Percentiles rank a stretch among this genome's conserved stretches.
Conservation (phyloP, 805 yeast species). For the Saturnispora besseyi region DNA sequence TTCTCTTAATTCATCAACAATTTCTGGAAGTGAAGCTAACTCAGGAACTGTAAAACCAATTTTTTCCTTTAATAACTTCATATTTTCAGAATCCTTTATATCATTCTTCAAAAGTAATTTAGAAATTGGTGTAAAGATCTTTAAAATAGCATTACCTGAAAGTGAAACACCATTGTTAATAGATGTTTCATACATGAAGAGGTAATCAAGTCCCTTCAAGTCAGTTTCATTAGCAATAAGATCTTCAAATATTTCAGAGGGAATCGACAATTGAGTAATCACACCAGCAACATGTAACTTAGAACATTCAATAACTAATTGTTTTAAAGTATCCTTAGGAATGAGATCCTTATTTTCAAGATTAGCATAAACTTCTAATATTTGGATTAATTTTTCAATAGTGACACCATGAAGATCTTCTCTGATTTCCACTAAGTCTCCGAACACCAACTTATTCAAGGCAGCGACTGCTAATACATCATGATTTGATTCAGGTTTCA, state of each 20-base stretch:
- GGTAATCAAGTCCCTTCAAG: conserved; percentile 16
- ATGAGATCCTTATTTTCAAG: conserved; percentile 13
- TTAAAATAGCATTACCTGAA: conserved; percentile 12
- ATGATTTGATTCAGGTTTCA: conserved; percentile 5
- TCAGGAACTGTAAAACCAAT: neutral
- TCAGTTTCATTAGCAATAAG: conserved; percentile 3
- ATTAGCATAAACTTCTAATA: conserved; percentile 12
- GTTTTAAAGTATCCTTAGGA: conserved; percentile 6
- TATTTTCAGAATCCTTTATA: conserved; percentile 11
- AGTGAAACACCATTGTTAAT: conserved; percentile 13
- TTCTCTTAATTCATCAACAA: conserved; percentile 12
- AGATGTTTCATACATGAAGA: conserved; percentile 17
- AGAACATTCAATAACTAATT: conserved; percentile 15
- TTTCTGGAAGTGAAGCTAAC: conserved; percentile 10
- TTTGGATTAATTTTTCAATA: conserved; percentile 9
- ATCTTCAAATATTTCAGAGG: conserved; percentile 11
- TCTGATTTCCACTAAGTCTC: conserved; percentile 18
- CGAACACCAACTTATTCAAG: conserved; percentile 17
- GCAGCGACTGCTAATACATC: conserved; percentile 13
- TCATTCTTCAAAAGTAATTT: conserved; percentile 8
- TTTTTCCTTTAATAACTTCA: conserved; percentile 5
- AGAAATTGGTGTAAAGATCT: conserved; percentile 18
- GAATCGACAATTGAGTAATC: conserved; percentile 12
- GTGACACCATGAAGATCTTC: conserved; percentile 17
- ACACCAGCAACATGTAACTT: conserved; percentile 15